Conservation (phyloP, 2,329 filamentous ascomycete genomes). For the Pleoardoris graminearum region DNA sequence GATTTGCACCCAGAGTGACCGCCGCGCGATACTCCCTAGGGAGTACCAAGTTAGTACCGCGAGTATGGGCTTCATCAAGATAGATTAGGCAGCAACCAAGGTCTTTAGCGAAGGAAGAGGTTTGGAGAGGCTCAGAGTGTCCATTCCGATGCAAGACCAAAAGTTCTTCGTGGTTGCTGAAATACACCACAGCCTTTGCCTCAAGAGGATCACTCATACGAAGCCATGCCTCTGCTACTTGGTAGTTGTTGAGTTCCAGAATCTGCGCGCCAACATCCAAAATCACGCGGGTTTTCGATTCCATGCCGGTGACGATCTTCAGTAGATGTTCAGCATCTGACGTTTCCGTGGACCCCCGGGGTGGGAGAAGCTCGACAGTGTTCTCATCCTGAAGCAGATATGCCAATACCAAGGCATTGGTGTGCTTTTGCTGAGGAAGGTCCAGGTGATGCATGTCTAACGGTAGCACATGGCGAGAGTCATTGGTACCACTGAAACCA, state of each 20-base stretch:
- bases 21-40: conserved; percentile 63
- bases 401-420: conserved; percentile 67
- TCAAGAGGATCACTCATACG: conserved; percentile 49
- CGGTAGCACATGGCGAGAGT: conserved; percentile 63
- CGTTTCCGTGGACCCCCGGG: background rate
- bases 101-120: conserved; percentile 61
- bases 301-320: conserved; percentile 45
- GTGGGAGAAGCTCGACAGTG: conserved; percentile 33
- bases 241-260: conserved; percentile 57
- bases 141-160: conserved; percentile 57
- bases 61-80: conserved; percentile 70
- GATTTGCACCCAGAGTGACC: conserved; percentile 65
- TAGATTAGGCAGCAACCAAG: conserved; percentile 66
- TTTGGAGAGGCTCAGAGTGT: conserved; percentile 54
- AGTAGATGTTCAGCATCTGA: conserved; percentile 53
- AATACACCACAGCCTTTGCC: conserved; percentile 56
- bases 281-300: conserved; percentile 58
- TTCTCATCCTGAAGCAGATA: conserved; percentile 57
- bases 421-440: conserved; percentile 60
- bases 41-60: conserved; percentile 69
- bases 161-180: conserved; percentile 60
- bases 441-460: conserved; percentile 61
- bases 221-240: conserved; percentile 58
- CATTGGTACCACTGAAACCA: conserved; percentile 73
- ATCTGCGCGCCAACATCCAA: conserved; percentile 74